Evolutionary conservation across 2,329 filamentous ascomycete genomes (phyloP).

Genomic region (Xylariaceae sp.): DNA sequence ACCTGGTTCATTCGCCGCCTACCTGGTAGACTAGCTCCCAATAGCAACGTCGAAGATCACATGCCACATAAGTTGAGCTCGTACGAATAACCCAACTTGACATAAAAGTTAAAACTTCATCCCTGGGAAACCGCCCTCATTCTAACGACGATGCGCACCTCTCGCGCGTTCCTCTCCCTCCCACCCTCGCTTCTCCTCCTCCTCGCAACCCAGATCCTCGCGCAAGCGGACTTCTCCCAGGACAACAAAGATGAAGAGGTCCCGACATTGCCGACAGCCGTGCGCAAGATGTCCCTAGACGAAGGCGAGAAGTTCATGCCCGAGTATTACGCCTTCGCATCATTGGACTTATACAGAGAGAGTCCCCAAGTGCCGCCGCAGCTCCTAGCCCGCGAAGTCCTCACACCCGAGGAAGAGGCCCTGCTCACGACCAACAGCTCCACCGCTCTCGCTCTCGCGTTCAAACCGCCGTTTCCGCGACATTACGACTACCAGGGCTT

Average conservation of each 20-base stretch:
- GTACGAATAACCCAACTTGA: too few relatives aligned
- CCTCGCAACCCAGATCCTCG: conserved; percentile 48
- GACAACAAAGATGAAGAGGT: conserved; percentile 31
- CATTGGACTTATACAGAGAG: conserved; percentile 22
- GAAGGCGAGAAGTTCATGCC: conserved; percentile 76
- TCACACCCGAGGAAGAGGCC: conserved; percentile 39
- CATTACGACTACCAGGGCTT: conserved; percentile 47
- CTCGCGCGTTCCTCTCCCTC: conserved; percentile 23
- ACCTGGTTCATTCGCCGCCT: background rate
- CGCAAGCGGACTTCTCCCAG: conserved; percentile 23
- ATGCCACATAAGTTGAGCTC: too few relatives aligned
- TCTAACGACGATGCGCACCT: conserved; percentile 25
- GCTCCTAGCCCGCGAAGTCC: conserved; percentile 38
- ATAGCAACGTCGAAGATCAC: too few relatives aligned
- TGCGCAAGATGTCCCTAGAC: conserved; percentile 76
- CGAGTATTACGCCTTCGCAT: conserved; percentile 65
- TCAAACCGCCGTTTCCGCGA: conserved; percentile 58
- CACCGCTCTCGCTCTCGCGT: conserved; percentile 45
- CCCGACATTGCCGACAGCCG: conserved; percentile 59
- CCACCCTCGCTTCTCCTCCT: conserved; percentile 48
- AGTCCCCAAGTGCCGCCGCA: conserved; percentile 29
- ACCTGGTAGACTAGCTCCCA: too few relatives aligned
- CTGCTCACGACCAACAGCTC: conserved; percentile 44
- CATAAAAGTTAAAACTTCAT: too few relatives aligned
- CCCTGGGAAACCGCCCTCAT: too few relatives aligned